Percentiles rank a stretch among this genome's conserved stretches.
These are phyloP conservation scores for Metarhizium sp. DNA, from an alignment of 2,329 filamentous ascomycete genomes.

Conservation along the genomic window DNA sequence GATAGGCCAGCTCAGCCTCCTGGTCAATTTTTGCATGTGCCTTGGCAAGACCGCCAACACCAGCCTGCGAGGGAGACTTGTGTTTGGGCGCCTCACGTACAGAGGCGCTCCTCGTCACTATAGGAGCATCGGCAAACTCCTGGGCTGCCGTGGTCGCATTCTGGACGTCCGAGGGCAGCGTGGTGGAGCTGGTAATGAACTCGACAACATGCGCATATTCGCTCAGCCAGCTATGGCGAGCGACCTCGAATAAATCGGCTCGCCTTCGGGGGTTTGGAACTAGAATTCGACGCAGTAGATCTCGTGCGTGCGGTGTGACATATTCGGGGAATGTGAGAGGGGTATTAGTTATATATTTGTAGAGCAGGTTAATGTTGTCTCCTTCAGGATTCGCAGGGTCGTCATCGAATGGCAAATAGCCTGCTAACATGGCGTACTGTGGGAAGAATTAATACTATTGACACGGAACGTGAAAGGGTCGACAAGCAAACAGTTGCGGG, in stretches of 20 bases:
- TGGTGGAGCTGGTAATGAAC: slow-evolving; percentile 93
- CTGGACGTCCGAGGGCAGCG: slow-evolving; percentile 75
- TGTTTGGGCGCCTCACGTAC: slow-evolving; percentile 79
- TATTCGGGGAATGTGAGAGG: slow-evolving; percentile 98
- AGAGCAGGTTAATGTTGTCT: slow-evolving; percentile 97
- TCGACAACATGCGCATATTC: slow-evolving; percentile 96
- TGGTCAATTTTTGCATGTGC: slow-evolving; percentile 68
- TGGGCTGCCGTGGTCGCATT: slow-evolving; percentile 60
- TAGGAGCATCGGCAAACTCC: slow-evolving; percentile 46
- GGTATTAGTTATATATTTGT: slow-evolving; percentile 98
- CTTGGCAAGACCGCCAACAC: slow-evolving; percentile 55
- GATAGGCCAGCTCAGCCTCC: slow-evolving; percentile 45
- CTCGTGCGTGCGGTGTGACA: slow-evolving; percentile 90
- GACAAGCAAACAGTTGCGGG: not conserved
- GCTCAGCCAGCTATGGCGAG: slow-evolving; percentile 94
- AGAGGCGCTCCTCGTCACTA: slow-evolving; percentile 77
- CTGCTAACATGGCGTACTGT: slow-evolving; percentile 96
- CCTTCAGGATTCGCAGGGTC: slow-evolving; percentile 97
- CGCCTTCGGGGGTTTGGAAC: slow-evolving; percentile 92
- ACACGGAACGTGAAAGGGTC: not conserved
- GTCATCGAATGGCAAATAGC: slow-evolving; percentile 95
- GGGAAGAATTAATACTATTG: slow-evolving; percentile 6
- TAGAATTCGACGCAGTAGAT: slow-evolving; percentile 83
- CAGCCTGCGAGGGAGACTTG: slow-evolving; percentile 38
- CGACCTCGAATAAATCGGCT: slow-evolving; percentile 94